phyloP scores from a whole-genome alignment of 179 eudicot genomes.

The Silene vulgaris region DNA sequence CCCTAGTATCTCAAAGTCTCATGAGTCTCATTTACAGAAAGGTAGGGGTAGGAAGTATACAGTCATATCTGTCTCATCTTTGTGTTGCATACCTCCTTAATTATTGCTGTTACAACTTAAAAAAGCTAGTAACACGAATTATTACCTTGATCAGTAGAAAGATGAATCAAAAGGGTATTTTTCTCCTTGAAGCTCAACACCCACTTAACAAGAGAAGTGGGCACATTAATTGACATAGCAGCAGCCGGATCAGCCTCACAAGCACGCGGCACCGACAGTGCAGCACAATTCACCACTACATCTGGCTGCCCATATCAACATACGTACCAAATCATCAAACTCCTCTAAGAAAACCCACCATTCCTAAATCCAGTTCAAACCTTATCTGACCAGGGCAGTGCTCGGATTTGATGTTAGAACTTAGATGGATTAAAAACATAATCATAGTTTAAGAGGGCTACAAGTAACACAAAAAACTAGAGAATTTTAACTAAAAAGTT shows the following conservation, averaged over 20 bases:
- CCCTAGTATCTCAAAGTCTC: not conserved
- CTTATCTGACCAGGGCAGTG: not conserved
- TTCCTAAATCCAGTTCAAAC: not conserved
- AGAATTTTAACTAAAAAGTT: no score
- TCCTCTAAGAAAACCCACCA: not conserved
- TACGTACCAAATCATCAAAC: not conserved
- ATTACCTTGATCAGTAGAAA: constrained; percentile 94
- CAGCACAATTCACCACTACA: constrained; percentile 92
- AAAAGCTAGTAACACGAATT: not conserved
- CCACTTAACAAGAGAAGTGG: constrained; percentile 76
- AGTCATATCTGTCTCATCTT: not conserved
- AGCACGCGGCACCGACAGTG: constrained; percentile 76
- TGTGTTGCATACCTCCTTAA: not conserved
- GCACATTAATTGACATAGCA: constrained; percentile 83
- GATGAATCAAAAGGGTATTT: constrained; percentile 62
- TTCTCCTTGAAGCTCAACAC: constrained; percentile 48
- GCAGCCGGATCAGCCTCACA: constrained; percentile 79
- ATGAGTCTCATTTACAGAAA: no score
- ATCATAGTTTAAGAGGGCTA: no score
- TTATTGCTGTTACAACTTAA: not conserved
- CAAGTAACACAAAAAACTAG: no score
- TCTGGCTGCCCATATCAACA: constrained; percentile 58
- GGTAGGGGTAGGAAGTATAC: no score
- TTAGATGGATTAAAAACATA: no score
- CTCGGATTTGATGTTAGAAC: no score